Conservation (phyloP, 768 basidiomycete genomes). For the Mycena capillaripes region DNA sequence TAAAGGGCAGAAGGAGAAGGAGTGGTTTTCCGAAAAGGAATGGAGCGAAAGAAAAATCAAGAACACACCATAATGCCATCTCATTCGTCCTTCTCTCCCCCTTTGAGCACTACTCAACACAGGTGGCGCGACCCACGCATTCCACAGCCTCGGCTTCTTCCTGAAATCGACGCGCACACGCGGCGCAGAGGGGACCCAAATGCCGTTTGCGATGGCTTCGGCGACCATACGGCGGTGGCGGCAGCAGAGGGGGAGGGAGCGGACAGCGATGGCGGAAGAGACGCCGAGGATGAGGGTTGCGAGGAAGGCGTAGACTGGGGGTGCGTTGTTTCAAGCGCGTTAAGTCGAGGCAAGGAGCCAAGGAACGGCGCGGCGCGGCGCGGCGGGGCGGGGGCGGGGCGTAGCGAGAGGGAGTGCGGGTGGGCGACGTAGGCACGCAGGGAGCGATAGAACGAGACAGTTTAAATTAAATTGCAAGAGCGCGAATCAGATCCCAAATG, state of each 20-base stretch:
- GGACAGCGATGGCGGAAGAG: conserved; percentile 76
- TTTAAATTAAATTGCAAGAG: neutral
- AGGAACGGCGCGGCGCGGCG: too few species aligned
- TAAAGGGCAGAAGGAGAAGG: too few species aligned
- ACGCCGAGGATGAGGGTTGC: conserved; percentile 78
- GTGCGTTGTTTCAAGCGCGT: neutral
- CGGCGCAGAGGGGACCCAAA: conserved; percentile 63
- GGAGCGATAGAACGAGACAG: neutral
- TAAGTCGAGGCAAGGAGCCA: too few species aligned
- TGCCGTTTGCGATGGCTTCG: conserved; percentile 76
- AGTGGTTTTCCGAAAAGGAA: too few species aligned
- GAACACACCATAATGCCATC: conserved; percentile 23
- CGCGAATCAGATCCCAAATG: neutral
- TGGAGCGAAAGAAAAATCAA: too few species aligned
- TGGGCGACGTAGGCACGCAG: neutral
- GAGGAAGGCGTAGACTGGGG: conserved; percentile 57
- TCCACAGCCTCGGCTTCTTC: conserved; percentile 64
- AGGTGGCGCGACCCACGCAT: conserved; percentile 52
- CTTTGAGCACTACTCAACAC: neutral
- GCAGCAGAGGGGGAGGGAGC: conserved; percentile 74
- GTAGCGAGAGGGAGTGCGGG: too few species aligned
- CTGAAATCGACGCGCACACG: conserved; percentile 54
- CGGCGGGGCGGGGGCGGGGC: too few species aligned
- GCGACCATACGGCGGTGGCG: conserved; percentile 72
- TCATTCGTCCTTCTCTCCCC: conserved; percentile 31